phyloP scores from a whole-genome alignment of 371 early-diverging fungal species.

The Sporodiniella umbellata region DNA sequence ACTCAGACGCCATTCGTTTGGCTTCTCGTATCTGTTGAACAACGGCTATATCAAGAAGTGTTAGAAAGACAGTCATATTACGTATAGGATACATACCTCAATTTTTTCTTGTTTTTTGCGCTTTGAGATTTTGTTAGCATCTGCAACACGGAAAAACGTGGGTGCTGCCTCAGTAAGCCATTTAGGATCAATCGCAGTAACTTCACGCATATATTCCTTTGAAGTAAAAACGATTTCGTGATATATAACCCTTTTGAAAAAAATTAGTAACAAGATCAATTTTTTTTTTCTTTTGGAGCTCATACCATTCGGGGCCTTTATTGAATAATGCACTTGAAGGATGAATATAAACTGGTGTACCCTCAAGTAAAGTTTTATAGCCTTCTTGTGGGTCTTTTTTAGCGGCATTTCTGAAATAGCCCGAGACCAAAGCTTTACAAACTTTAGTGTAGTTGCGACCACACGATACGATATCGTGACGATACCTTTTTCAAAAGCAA shows the following conservation, averaged over 20 bases:
- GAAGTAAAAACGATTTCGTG: conserved; percentile 96
- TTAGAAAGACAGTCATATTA: neutral
- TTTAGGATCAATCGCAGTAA: conserved; percentile 93
- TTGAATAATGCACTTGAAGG: conserved; percentile 94
- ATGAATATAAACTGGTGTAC: conserved; percentile 96
- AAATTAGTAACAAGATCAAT: neutral
- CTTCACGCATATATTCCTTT: conserved; percentile 98
- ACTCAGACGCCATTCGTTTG: conserved; percentile 87
- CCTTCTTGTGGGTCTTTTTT: conserved; percentile 97
- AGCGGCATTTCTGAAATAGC: conserved; percentile 95
- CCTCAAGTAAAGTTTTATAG: conserved; percentile 95
- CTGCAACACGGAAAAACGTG: conserved; percentile 91
- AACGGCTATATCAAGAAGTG: conserved; percentile 59
- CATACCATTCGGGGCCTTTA: conserved; percentile 91
- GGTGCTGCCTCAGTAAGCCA: conserved; percentile 98
- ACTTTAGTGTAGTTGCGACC: conserved; percentile 91
- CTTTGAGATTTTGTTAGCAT: conserved; percentile 88
- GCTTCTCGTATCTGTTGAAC: conserved; percentile 89
- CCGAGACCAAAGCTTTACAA: conserved; percentile 85
- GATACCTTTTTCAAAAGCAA: too few species aligned
- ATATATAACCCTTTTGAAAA: conserved; percentile 81
- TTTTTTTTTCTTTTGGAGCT: neutral
- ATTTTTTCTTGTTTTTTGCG: conserved; percentile 91
- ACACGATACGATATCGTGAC: conserved; percentile 91
- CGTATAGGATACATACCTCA: conserved; percentile 42